Percentiles rank a stretch among this genome's conserved stretches.
These are phyloP conservation scores for Rhododendron ferrugineum DNA, from an alignment of 148 eudicot species.

Conservation along the genomic window DNA sequence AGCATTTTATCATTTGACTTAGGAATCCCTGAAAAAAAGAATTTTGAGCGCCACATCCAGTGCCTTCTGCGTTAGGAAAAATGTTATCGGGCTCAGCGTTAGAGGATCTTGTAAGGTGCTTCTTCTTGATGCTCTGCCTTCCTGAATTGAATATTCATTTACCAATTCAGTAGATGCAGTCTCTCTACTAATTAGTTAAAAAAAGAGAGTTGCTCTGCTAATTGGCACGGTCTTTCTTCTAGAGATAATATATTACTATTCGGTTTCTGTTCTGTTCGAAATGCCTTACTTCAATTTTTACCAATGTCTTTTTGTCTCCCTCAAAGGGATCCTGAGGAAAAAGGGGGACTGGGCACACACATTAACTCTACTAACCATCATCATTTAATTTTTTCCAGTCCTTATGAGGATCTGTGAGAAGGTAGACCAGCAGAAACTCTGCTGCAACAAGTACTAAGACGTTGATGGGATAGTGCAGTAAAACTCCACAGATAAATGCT, in stretches of 20 bases:
- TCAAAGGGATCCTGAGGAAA: not conserved
- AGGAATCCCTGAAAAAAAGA: not conserved
- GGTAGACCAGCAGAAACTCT: not conserved
- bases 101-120: not conserved
- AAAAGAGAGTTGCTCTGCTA: not conserved
- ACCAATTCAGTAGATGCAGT: not conserved
- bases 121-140: not conserved
- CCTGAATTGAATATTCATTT: not conserved
- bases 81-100: not conserved
- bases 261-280: not conserved
- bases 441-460: not conserved
- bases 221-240: not conserved
- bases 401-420: not conserved
- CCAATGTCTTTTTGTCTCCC: not conserved
- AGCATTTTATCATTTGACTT: not conserved
- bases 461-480: not conserved
- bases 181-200: not conserved
- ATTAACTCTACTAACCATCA: not conserved
- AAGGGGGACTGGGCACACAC: not conserved
- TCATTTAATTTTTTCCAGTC: not conserved
- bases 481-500: not conserved
- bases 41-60: not conserved
- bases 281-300: not conserved
- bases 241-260: not conserved
- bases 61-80: not conserved